Evolutionary conservation across 2,329 filamentous ascomycete genomes (phyloP), one percentile per base, ranked within the genome.

Genomic region (Cadophora malorum): DNA sequence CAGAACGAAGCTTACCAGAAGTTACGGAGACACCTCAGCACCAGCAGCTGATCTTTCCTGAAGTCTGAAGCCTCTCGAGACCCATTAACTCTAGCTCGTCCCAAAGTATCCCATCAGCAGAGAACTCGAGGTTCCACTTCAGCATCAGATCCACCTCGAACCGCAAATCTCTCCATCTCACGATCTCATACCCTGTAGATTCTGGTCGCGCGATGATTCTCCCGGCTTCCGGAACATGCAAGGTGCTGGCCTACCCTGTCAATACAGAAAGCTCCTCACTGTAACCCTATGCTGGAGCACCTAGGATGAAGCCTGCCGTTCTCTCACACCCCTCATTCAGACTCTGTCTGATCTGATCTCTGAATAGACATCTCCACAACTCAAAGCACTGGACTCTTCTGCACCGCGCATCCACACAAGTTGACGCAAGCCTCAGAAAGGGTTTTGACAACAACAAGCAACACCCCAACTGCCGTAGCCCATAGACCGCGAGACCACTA

Each of bases 191-290:
- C 35, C 55, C 55, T 59, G 33, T 59, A 60, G 8, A 31, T 25
- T 45, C 28, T 25, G 38, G 38, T 60, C 35, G 41, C 35, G 58
- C 41, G 23, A 47, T 47, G 58, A 60, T 60, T 25, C 58, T 60
- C 58, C 38, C 58, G 58, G 58, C 38, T 60, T 60, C 58, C 58
- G 58, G 58, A 60, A 60, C 38, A 31, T 31, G 23, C 58, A 45
- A 38, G 33, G 5, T 23, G n/a, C 19, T 35, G 8, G 31, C 19
- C 33, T 38, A 16, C 33, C 31, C 31, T 58, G 31, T 38, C 19
- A 38, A 12, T 19, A 38, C 14, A 25, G 0, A 16, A 12, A 3
- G 10, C 25, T 61, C 58, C 23, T 23, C 33, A 25, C 21, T 45
- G 12, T n/a, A 61, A 47, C 58, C 58, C 58, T 61, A 59, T 16